These are phyloP conservation scores for Diplodia seriata DNA, from an alignment of 2,329 filamentous ascomycete species.

Conservation along the genomic window DNA sequence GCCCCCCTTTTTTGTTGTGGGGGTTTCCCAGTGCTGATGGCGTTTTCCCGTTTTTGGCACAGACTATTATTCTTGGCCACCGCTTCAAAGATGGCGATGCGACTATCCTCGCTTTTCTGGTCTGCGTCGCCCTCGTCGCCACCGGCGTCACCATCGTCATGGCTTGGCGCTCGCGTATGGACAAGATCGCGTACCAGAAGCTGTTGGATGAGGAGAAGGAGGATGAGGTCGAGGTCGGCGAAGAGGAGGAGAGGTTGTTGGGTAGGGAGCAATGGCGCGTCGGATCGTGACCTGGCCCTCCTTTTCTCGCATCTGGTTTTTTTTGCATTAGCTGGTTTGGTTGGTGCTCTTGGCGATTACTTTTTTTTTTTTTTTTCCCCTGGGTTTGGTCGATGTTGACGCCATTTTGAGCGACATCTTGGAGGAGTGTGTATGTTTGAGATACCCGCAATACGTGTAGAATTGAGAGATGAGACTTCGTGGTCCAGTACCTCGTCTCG, in stretches of 20 bases:
- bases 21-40: not conserved
- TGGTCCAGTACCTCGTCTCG: no score
- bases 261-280: not conserved
- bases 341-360: no score
- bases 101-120: constrained; percentile 8
- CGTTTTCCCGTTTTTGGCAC: not conserved
- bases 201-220: constrained; percentile 20
- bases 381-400: no score
- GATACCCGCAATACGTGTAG: no score
- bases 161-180: constrained; percentile 14
- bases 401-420: no score
- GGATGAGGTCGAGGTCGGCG: constrained; percentile 26
- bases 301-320: no score
- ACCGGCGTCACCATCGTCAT: constrained; percentile 10
- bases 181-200: constrained; percentile 19
- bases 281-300: not conserved
- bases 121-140: constrained; percentile 6
- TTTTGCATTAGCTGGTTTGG: no score
- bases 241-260: constrained; percentile 23
- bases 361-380: no score
- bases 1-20: not conserved
- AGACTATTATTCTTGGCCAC: constrained; percentile 19
- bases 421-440: no score
- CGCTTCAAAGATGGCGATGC: constrained; percentile 17
- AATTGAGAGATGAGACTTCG: no score